phyloP scores from a whole-genome alignment of 2,329 filamentous ascomycete species.

The Gnomoniopsis smithogilvyi region DNA sequence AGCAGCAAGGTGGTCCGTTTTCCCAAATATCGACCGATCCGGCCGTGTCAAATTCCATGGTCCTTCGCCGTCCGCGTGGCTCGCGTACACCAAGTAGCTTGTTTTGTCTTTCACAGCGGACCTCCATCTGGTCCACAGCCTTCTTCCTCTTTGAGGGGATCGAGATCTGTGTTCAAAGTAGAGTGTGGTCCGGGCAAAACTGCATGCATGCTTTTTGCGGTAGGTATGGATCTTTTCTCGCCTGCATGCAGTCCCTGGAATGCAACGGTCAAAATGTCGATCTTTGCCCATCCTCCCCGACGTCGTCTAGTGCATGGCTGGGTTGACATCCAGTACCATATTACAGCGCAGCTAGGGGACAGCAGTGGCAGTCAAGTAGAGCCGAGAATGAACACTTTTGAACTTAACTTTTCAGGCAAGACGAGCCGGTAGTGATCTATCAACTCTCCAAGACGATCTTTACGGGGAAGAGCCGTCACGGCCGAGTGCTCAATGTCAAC shows the following conservation, averaged over 20 bases:
- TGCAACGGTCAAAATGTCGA: too few species aligned
- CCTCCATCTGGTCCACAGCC: not conserved
- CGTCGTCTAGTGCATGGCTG: too few species aligned
- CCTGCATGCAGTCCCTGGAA: too few species aligned
- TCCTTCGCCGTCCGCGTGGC: not conserved
- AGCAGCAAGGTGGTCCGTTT: slow-evolving; percentile 13
- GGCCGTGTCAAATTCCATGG: not conserved
- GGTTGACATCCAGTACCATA: too few species aligned
- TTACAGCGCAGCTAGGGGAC: too few species aligned
- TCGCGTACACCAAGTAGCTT: not conserved
- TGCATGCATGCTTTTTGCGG: too few species aligned
- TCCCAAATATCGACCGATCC: not conserved
- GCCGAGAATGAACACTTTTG: not conserved
- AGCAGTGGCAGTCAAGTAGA: not conserved
- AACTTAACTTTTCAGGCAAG: not conserved
- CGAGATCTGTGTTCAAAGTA: not conserved
- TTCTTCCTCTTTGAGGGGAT: not conserved
- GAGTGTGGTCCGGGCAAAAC: not conserved
- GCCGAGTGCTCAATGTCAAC: not conserved
- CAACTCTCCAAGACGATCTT: not conserved
- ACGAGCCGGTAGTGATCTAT: not conserved
- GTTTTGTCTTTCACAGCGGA: not conserved
- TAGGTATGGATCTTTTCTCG: too few species aligned
- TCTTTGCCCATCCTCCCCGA: too few species aligned
- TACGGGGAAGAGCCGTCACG: not conserved